Conservation (phyloP, 1,139 yeast species). For the Magnusiomyces suaveolens region DNA sequence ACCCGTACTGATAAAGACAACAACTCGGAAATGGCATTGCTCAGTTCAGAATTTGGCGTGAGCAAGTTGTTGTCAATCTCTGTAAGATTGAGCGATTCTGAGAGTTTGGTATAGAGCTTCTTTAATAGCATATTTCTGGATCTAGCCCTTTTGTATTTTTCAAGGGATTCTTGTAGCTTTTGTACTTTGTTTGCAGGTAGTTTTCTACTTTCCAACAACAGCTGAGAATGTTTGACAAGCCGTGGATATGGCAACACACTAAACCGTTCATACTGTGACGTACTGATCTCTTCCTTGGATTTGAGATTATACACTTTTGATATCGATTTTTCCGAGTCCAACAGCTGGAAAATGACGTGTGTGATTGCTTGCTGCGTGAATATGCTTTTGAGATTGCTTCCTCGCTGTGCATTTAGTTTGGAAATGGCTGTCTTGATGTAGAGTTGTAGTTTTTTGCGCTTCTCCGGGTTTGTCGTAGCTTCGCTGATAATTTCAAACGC, state of each 20-base stretch:
- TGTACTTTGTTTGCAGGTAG: neutral
- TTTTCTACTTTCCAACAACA: neutral
- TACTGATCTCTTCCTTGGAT: neutral
- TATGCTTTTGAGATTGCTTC: neutral
- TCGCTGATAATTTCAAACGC: neutral
- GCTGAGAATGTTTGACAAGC: neutral
- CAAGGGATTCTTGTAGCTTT: neutral
- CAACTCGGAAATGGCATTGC: neutral
- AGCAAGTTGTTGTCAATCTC: neutral
- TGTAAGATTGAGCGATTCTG: neutral
- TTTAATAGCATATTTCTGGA: neutral
- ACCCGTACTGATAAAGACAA: neutral
- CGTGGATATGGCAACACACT: neutral
- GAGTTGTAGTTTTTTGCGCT: neutral
- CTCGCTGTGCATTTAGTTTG: neutral
- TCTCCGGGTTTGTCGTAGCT: neutral
- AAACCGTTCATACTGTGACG: neutral
- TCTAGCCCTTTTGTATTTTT: neutral
- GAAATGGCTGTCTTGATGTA: neutral
- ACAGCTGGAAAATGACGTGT: neutral
- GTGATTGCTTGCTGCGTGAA: conserved; percentile 1
- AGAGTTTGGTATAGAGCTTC: neutral
- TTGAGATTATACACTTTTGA: neutral
- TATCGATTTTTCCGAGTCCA: neutral
- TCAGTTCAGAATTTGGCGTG: neutral